Evolutionary conservation across 192 early-diverging fungal genomes (phyloP), one percentile per base, ranked within the genome.

Genomic region (Chytriomyces sp.): DNA sequence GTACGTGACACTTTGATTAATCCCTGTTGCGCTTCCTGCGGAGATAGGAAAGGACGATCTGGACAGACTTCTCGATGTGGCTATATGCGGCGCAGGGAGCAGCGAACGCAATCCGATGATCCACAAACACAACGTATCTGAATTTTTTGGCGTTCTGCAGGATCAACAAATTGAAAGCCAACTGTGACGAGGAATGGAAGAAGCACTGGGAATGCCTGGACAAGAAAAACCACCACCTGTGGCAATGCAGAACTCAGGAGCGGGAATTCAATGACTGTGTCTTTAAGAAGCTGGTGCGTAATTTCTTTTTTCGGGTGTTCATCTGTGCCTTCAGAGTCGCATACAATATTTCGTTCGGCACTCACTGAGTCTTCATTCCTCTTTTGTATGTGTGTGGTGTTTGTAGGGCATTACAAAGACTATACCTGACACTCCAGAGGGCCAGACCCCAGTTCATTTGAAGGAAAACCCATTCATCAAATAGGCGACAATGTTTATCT

Each of bases 121-220:
- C 1, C 35, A 35, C 35, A 35, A 35, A 35, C 35, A 35, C 35
- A 35, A 35, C 35, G 35, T 18, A 8, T 77, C 53, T 13, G 26
- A 72, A 28, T 35, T 35, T 35, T 35, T 35, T 35, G 35, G 35
- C 53, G 53, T 20, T 3, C 13, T 57, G 10, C 81, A 96, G 94
- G 20, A 86, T 97, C 81, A 77, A 87, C 61, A 95, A 96, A 83
- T 87, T 98, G 73, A 91, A 95, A 82, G 90, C 89, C 62, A 92
- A 96, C 85, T 98, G 97, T 82, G 91, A 89, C 69, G 83, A 88
- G 68, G 89, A 95, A 77, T 97, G 95, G 87, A 89, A 89, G 11
- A 86, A 89, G 46, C 96, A 98, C 82, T 98, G 94, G 92, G 83
- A 94, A 74, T 97, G 96, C 78, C 83, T 97, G 66, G 97, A 98